Conservation (phyloP, 805 yeast genomes). For the Brettanomyces sp. region DNA sequence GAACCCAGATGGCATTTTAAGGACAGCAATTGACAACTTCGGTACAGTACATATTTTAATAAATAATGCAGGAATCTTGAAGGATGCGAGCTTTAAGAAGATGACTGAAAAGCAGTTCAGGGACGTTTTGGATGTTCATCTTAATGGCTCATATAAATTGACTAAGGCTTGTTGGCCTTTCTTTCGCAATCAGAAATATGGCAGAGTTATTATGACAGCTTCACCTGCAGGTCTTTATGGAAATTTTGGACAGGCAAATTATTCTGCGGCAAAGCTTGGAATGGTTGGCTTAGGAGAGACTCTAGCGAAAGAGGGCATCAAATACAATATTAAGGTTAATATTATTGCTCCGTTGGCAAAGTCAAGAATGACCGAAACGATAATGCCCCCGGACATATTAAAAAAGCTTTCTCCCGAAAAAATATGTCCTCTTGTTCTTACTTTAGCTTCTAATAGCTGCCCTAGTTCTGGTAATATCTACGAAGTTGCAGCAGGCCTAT, state of each 20-base stretch:
- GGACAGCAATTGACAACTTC: conserved; percentile 76
- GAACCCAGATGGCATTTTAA: conserved; percentile 75
- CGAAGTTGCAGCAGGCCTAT: conserved; percentile 93
- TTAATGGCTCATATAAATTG: conserved; percentile 79
- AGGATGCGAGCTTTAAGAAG: conserved; percentile 80
- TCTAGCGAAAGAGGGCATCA: conserved; percentile 87
- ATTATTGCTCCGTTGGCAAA: conserved; percentile 92
- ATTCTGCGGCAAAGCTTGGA: conserved; percentile 87
- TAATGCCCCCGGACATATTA: conserved; percentile 78
- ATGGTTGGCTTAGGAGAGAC: conserved; percentile 90
- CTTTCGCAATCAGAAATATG: conserved; percentile 74
- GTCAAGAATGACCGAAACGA: conserved; percentile 90
- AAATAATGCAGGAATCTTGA: conserved; percentile 91
- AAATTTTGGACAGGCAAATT: conserved; percentile 93
- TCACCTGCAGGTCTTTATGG: conserved; percentile 97
- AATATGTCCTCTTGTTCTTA: conserved; percentile 85
- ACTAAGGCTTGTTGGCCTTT: conserved; percentile 90
- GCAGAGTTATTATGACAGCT: conserved; percentile 87
- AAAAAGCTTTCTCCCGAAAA: conserved; percentile 77
- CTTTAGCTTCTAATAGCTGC: conserved; percentile 57
- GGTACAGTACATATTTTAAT: conserved; percentile 84
- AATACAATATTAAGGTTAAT: conserved; percentile 74
- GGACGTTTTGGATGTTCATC: conserved; percentile 76
- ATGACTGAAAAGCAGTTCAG: conserved; percentile 76
- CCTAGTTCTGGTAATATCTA: conserved; percentile 65